Evolutionary conservation across 164 flowering plant genomes (phyloP), one percentile per base, ranked within the genome.

Genomic region (Stephania yunnanensis): DNA sequence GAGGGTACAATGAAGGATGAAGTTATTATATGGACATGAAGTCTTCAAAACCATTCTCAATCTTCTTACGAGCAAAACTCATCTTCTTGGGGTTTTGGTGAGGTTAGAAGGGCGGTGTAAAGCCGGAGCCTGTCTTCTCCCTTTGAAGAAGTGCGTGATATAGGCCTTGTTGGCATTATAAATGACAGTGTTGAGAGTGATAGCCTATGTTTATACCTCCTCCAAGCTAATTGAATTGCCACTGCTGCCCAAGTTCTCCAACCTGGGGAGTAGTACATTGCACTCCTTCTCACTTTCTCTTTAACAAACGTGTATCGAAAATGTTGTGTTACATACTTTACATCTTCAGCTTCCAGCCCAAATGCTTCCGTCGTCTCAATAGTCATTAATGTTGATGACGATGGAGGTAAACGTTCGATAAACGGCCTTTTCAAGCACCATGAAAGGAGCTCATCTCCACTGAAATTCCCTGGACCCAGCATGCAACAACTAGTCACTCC

Each of bases 221-320:
- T 79, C 99, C 99, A 95, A 46, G 99, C 98, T 76, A 93, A 71
- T 78, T 95, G 99, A 64, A 95, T 88, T 0, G 99, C 98, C 46
- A 95, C 98, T 2, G 96, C 98, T 0, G 96, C 99, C 99, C 99
- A 92, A 12, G 99, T 95, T 61, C 99, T 81, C 98, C 98, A 95
- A 11, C 99, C 96, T 0, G 97, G 97, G 0, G 98, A 95, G 77
- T 93, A 95, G 61, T 95, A 95, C 46, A 97, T 74, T 6, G 98
- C 97, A 69, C 97, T 93, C 44, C 98, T 85, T 82, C 85, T 91
- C 65, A 93, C 93, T 73, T 79, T 91, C 61, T 95, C 99, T n/a
- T 88, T 93, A 55, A 90, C 86, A 74, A 95, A 95, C 1, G 94
- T 95, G 89, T 93, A 95, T 6, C 97, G 78, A 69, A 95, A 95